A percentile compares a stretch with the other conserved stretches of the same genome.
phyloP scores from a whole-genome alignment of 805 yeast species.

The Grigorovia jiainica region DNA sequence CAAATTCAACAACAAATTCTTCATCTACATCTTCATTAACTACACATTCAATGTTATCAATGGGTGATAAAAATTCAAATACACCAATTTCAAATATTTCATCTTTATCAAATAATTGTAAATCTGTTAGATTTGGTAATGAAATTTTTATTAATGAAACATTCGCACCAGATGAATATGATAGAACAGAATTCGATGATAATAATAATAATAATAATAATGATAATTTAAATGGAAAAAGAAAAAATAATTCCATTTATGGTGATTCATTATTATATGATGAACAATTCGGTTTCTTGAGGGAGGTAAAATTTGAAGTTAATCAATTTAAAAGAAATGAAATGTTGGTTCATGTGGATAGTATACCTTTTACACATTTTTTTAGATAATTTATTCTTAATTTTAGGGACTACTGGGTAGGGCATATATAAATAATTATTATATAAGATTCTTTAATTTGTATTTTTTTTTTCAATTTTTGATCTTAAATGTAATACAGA shows the following conservation, averaged over 20 bases:
- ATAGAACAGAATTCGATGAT: slow-evolving; percentile 16
- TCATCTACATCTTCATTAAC: neutral
- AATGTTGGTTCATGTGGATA: slow-evolving; percentile 60
- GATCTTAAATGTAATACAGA: too few relatives aligned
- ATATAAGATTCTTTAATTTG: neutral
- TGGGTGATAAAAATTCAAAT: neutral
- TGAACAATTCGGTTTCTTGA: slow-evolving; percentile 13
- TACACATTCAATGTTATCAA: neutral
- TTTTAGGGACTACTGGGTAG: neutral
- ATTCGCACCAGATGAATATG: slow-evolving; percentile 21
- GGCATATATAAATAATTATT: neutral
- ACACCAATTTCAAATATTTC: slow-evolving; percentile 1
- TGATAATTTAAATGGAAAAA: slow-evolving; percentile 6
- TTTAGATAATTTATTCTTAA: slow-evolving; percentile 22
- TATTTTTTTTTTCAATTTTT: too few relatives aligned
- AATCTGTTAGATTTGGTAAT: slow-evolving; percentile 18
- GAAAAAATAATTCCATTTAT: neutral
- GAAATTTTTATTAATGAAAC: slow-evolving; percentile 24
- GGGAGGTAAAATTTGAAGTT: slow-evolving; percentile 48
- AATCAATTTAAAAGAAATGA: slow-evolving; percentile 54
- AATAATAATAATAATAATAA: neutral
- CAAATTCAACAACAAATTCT: neutral
- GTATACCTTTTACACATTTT: slow-evolving; percentile 57
- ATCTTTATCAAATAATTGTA: neutral
- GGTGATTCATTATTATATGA: slow-evolving; percentile 3